Evolutionary conservation across 495 filamentous ascomycete species (phyloP).

Genomic region (Coniosporium apollinis): DNA sequence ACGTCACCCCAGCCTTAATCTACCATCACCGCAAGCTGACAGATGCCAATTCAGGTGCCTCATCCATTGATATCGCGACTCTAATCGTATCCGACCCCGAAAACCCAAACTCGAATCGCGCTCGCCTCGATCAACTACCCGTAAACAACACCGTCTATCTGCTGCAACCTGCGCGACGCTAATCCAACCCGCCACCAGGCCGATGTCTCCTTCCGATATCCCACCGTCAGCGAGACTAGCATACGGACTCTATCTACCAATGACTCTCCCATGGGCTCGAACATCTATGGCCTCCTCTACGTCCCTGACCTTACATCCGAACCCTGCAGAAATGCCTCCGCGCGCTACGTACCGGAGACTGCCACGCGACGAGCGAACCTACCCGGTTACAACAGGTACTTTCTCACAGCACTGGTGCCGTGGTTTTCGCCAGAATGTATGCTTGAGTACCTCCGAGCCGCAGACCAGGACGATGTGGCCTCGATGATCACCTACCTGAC

Average conservation of each 20-base stretch:
- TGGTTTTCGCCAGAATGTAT: conserved; percentile 64
- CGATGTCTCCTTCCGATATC: conserved; percentile 46
- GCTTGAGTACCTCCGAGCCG: conserved; percentile 46
- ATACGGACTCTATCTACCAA: conserved; percentile 56
- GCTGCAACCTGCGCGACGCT: not conserved
- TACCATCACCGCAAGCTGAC: too few relatives aligned
- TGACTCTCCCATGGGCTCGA: conserved; percentile 33
- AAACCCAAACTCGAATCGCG: not conserved
- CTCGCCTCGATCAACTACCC: conserved; percentile 2
- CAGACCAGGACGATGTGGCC: conserved; percentile 34
- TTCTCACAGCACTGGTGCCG: conserved; percentile 71
- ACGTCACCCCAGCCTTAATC: conserved; percentile 20
- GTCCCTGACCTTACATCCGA: conserved; percentile 50
- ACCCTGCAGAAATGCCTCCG: conserved; percentile 41
- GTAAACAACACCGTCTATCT: not conserved
- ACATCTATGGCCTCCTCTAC: conserved; percentile 61
- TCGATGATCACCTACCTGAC: conserved; percentile 67
- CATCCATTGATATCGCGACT: conserved; percentile 16
- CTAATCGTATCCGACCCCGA: conserved; percentile 19
- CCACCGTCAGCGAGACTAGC: conserved; percentile 30
- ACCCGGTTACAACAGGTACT: conserved; percentile 30
- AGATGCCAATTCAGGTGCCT: conserved; percentile 8
- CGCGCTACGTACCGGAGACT: conserved; percentile 47
- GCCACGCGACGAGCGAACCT: conserved; percentile 56
- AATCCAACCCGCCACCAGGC: conserved; percentile 23